Evolutionary conservation across 495 filamentous ascomycete genomes (phyloP).

Genomic region (Penicillium odoratum): DNA sequence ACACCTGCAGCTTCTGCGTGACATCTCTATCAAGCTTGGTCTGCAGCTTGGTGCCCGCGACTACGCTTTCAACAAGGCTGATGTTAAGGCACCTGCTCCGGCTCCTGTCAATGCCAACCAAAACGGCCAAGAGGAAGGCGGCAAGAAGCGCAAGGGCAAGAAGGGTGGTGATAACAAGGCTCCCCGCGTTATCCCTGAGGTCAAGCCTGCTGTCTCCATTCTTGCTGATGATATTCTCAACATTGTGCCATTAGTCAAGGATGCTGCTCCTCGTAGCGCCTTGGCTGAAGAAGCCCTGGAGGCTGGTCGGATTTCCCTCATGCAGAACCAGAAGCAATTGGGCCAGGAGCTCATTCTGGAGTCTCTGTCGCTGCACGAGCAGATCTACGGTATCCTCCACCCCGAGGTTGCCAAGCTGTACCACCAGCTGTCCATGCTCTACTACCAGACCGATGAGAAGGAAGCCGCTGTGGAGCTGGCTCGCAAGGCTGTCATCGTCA

Average conservation of each 20-base stretch:
- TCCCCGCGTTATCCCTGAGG: slow-evolving; percentile 38
- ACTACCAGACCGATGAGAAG: slow-evolving; percentile 95
- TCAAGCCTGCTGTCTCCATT: slow-evolving; percentile 59
- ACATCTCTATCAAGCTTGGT: slow-evolving; percentile 86
- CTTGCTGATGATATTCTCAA: slow-evolving; percentile 83
- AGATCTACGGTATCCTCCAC: slow-evolving; percentile 97
- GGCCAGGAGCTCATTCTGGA: slow-evolving; percentile 95
- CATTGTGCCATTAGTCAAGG: slow-evolving; percentile 89
- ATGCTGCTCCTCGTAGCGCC: slow-evolving; percentile 81
- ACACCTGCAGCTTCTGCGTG: slow-evolving; percentile 83
- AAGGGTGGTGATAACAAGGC: slow-evolving; percentile 55
- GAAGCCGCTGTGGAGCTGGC: slow-evolving; percentile 91
- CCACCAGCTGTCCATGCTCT: slow-evolving; percentile 89
- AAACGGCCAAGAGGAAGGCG: slow-evolving; percentile 42
- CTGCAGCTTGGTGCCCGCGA: slow-evolving; percentile 83
- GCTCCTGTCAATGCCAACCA: slow-evolving; percentile 35
- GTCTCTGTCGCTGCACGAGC: slow-evolving; percentile 93
- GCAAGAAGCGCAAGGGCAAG: slow-evolving; percentile 82
- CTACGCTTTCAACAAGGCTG: slow-evolving; percentile 65
- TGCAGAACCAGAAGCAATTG: slow-evolving; percentile 91
- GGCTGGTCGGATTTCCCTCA: slow-evolving; percentile 89
- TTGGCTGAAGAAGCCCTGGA: slow-evolving; percentile 95
- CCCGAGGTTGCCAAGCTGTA: slow-evolving; percentile 96
- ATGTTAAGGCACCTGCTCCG: slow-evolving; percentile 30
- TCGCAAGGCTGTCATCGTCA: slow-evolving; percentile 92